Conservation (phyloP, 2,329 filamentous ascomycete species). For the Aspergillus udagawae region DNA sequence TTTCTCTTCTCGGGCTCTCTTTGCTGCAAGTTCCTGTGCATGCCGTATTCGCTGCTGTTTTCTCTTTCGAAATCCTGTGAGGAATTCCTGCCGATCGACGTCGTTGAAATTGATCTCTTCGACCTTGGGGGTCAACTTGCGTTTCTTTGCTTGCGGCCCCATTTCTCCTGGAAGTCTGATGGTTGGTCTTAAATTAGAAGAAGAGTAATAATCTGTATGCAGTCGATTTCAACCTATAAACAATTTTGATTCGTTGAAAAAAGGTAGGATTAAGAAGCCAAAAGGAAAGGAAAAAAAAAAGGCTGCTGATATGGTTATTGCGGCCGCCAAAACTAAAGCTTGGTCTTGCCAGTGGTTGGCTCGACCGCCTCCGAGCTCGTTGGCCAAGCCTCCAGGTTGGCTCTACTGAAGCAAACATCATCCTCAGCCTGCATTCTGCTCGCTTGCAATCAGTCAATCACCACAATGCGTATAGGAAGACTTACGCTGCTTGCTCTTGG, state of each 20-base stretch:
- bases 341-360: slow-evolving; percentile 23
- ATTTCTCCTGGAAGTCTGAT: slow-evolving; percentile 32
- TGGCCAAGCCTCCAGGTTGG: slow-evolving; percentile 18
- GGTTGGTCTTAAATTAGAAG: not conserved
- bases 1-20: slow-evolving; percentile 73
- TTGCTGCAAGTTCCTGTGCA: slow-evolving; percentile 76
- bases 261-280: slow-evolving; percentile 2
- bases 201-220: not conserved
- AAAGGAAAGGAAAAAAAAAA: slow-evolving; percentile 1
- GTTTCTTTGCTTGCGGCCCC: slow-evolving; percentile 60
- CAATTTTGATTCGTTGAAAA: slow-evolving; percentile 10
- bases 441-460: slow-evolving; percentile 10
- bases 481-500: slow-evolving; percentile 49
- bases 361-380: slow-evolving; percentile 34
- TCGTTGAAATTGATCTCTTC: slow-evolving; percentile 86
- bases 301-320: slow-evolving; percentile 3
- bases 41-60: slow-evolving; percentile 80
- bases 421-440: slow-evolving; percentile 9
- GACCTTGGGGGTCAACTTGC: slow-evolving; percentile 57
- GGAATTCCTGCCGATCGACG: slow-evolving; percentile 73
- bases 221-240: slow-evolving; percentile 8
- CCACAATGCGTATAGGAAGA: slow-evolving; percentile 41
- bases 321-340: slow-evolving; percentile 21
- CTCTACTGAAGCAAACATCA: slow-evolving; percentile 17
- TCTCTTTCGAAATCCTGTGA: slow-evolving; percentile 96